Percentiles rank a stretch among this genome's conserved stretches.
phyloP scores from a whole-genome alignment of 768 basidiomycete genomes.

The Tubosaeta sp. region DNA sequence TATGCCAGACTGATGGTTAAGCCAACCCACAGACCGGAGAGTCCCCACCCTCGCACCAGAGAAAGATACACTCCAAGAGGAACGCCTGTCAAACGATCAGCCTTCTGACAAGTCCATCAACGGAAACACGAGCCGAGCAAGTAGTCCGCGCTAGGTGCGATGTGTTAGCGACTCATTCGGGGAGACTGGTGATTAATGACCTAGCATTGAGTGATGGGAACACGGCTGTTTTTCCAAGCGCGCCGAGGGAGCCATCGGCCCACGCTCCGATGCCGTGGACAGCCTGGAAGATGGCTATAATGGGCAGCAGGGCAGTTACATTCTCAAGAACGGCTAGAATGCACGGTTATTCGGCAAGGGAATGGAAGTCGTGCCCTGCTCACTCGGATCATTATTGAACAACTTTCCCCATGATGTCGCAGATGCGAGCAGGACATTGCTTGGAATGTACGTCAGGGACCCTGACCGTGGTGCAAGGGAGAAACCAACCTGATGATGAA shows the following conservation, averaged over 20 bases:
- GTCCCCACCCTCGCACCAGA: conserved; percentile 18
- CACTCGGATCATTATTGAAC: conserved; percentile 53
- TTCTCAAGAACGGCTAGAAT: conserved; percentile 35
- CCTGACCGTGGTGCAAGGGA: background rate
- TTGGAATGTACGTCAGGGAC: conserved; percentile 12
- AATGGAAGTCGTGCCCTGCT: conserved; percentile 3
- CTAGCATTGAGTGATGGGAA: conserved; percentile 23
- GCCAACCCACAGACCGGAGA: conserved; percentile 22
- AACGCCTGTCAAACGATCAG: conserved; percentile 25
- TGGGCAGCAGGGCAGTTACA: conserved; percentile 54
- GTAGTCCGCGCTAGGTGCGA: conserved; percentile 14
- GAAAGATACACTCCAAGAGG: conserved; percentile 25
- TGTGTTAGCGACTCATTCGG: conserved; percentile 1
- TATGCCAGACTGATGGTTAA: conserved; percentile 20
- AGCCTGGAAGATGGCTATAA: conserved; percentile 26
- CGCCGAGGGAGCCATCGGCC: conserved; percentile 15
- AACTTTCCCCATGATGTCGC: conserved; percentile 49
- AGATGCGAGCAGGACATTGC: conserved; percentile 41
- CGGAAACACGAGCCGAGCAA: conserved; percentile 28
- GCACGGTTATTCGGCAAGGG: background rate
- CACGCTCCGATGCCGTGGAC: conserved; percentile 20
- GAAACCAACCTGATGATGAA: conserved; percentile 8
- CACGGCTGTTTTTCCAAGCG: conserved; percentile 17
- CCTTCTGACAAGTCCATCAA: background rate
- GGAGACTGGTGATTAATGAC: conserved; percentile 1